These are phyloP conservation scores for Keithomyces neogunnii DNA, from an alignment of 2,329 filamentous ascomycete species.

Conservation along the genomic window DNA sequence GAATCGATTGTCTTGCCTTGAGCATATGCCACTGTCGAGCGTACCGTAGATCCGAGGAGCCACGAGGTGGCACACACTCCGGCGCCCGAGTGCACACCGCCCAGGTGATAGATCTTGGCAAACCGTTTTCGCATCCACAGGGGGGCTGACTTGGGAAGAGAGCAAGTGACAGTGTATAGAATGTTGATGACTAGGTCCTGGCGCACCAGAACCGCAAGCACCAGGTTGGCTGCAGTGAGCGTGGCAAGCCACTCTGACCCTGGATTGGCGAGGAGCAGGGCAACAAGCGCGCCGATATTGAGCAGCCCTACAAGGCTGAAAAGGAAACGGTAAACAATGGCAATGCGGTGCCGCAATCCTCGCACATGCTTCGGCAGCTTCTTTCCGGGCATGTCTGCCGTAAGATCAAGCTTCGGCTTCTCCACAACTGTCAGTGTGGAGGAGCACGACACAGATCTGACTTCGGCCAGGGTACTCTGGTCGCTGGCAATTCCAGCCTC, in stretches of 20 bases:
- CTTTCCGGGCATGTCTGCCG: constrained; percentile 30
- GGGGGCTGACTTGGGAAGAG: constrained; percentile 35
- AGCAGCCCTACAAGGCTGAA: constrained; percentile 43
- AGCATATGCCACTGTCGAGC: constrained; percentile 25
- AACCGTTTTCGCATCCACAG: constrained; percentile 37
- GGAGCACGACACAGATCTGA: constrained; percentile 19
- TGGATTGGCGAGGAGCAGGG: constrained; percentile 27
- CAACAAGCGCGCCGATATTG: constrained; percentile 40
- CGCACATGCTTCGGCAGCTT: constrained; percentile 27
- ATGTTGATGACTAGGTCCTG: constrained; percentile 46
- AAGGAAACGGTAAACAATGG: constrained; percentile 47
- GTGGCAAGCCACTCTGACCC: constrained; percentile 29
- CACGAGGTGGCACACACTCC: constrained; percentile 40
- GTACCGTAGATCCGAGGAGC: constrained; percentile 36
- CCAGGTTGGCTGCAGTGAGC: constrained; percentile 39
- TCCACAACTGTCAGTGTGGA: constrained; percentile 21
- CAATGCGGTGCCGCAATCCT: constrained; percentile 33
- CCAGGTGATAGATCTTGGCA: constrained; percentile 44
- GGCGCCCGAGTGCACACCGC: constrained; percentile 41
- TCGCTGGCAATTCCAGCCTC: constrained; percentile 8
- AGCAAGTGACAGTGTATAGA: constrained; percentile 37
- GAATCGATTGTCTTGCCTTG: constrained; percentile 25
- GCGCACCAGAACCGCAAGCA: constrained; percentile 40
- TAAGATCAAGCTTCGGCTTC: constrained; percentile 20
- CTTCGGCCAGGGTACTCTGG: constrained; percentile 16